Conservation (phyloP, 176 grass and related monocot species). For the Aegilops umbellulata region DNA sequence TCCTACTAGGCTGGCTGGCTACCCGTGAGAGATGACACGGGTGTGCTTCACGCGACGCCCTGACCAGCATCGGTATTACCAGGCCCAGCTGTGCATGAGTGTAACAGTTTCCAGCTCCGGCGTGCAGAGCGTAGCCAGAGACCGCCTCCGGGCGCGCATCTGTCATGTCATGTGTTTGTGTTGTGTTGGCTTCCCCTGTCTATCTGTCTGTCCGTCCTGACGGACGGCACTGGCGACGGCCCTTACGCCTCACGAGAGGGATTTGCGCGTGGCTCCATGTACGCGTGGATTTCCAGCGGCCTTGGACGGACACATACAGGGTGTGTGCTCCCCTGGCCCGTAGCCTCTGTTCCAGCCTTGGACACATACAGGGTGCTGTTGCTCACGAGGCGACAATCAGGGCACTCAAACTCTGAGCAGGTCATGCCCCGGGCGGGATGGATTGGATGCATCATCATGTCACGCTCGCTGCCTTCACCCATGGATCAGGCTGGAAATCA, state of each 20-base stretch:
- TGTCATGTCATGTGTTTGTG: not conserved
- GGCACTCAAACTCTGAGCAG: slow-evolving; percentile 14
- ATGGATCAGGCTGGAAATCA: not conserved
- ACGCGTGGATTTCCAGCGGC: not conserved
- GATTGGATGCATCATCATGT: not conserved
- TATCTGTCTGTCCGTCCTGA: not conserved
- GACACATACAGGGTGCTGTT: slow-evolving; percentile 21
- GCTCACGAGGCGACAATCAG: slow-evolving; percentile 45
- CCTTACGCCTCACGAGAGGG: slow-evolving; percentile 41
- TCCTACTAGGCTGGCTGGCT: not conserved
- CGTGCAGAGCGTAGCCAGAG: slow-evolving; percentile 9
- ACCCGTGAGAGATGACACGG: slow-evolving; percentile 7
- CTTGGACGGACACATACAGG: not conserved
- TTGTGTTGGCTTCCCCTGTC: too few species aligned
- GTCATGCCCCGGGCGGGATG: not conserved
- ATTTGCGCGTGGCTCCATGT: slow-evolving; percentile 18
- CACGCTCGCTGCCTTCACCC: slow-evolving; percentile 23
- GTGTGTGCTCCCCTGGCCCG: slow-evolving; percentile 1
- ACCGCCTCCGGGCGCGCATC: not conserved
- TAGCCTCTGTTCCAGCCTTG: slow-evolving; percentile 10
- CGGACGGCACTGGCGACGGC: not conserved
- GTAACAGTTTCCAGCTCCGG: slow-evolving; percentile 18
- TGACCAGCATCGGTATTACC: not conserved
- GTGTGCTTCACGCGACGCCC: not conserved
- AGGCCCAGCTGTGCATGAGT: not conserved